phyloP scores from a whole-genome alignment of 352 stramenopile genomes.

The Phytopythium ostracodes region DNA sequence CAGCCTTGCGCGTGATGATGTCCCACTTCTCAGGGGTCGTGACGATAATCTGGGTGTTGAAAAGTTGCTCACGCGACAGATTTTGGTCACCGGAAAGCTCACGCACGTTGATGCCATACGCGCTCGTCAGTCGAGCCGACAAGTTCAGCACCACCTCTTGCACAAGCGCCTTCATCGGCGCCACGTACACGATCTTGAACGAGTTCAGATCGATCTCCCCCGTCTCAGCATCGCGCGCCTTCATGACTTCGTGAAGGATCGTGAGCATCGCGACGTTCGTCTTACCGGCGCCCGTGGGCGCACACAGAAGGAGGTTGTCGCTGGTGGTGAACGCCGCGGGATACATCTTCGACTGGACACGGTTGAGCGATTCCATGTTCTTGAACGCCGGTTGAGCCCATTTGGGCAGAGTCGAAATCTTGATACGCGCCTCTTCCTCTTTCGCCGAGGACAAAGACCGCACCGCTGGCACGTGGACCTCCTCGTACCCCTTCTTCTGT shows the following conservation, averaged over 20 bases:
- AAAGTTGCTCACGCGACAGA: constrained; percentile 96
- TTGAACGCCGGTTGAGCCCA: constrained; percentile 97
- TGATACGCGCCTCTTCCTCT: constrained; percentile 77
- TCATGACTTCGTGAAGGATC: constrained; percentile 98
- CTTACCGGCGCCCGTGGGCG: constrained; percentile 98
- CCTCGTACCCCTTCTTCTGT: constrained; percentile 98
- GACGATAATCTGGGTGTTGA: constrained; percentile 99
- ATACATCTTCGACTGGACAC: constrained; percentile 98
- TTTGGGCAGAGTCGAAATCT: constrained; percentile 91
- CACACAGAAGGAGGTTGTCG: constrained; percentile 98
- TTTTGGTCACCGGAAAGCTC: constrained; percentile 99
- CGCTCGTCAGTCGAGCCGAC: constrained; percentile 85
- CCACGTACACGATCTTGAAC: constrained; percentile 99
- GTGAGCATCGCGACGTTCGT: constrained; percentile 98
- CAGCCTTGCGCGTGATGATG: constrained; percentile 99
- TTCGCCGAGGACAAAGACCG: constrained; percentile 63
- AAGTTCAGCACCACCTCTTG: constrained; percentile 99
- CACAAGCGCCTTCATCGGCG: constrained; percentile 99
- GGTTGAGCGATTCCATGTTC: constrained; percentile 98
- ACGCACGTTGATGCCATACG: constrained; percentile 94
- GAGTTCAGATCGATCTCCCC: constrained; percentile 92
- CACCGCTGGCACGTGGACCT: constrained; percentile 99
- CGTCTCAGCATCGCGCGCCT: constrained; percentile 76
- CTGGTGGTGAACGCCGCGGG: constrained; percentile 88
- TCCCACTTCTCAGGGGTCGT: constrained; percentile 99